Conservation (phyloP, 768 basidiomycete genomes). For the Hebeloma cylindrosporum region DNA sequence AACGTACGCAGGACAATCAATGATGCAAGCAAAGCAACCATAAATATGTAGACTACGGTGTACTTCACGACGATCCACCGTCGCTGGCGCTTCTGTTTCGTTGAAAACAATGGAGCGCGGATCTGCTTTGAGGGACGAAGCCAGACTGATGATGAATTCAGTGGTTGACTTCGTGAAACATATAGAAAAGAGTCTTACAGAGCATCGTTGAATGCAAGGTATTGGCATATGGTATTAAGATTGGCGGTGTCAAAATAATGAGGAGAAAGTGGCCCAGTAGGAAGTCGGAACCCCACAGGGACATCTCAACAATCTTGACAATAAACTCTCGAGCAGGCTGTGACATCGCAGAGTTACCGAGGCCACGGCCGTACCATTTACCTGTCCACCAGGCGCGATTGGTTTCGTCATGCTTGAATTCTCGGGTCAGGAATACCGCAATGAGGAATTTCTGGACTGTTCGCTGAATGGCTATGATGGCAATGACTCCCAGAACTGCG, state of each 20-base stretch:
- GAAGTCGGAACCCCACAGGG: conserved; percentile 95
- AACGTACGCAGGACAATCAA: conserved; percentile 80
- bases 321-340: conserved; percentile 97
- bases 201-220: conserved; percentile 90
- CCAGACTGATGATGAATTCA: conserved; percentile 66
- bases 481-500: conserved; percentile 89
- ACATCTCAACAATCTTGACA: conserved; percentile 98
- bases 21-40: conserved; percentile 76
- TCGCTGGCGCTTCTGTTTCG: conserved; percentile 89
- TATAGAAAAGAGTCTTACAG: conserved; percentile 52
- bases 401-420: conserved; percentile 98
- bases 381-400: conserved; percentile 99
- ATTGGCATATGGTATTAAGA: conserved; percentile 86
- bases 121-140: conserved; percentile 93
- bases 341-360: conserved; percentile 89
- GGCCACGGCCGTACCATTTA: conserved; percentile 93
- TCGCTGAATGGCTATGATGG: conserved; percentile 87
- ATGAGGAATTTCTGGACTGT: conserved; percentile 94
- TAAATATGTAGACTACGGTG: conserved; percentile 74
- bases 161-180: not conserved
- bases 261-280: conserved; percentile 81
- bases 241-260: conserved; percentile 81
- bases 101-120: conserved; percentile 88
- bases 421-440: conserved; percentile 90
- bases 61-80: conserved; percentile 93